Conservation (phyloP, 768 basidiomycete species). For the Mycena capillaripes region DNA sequence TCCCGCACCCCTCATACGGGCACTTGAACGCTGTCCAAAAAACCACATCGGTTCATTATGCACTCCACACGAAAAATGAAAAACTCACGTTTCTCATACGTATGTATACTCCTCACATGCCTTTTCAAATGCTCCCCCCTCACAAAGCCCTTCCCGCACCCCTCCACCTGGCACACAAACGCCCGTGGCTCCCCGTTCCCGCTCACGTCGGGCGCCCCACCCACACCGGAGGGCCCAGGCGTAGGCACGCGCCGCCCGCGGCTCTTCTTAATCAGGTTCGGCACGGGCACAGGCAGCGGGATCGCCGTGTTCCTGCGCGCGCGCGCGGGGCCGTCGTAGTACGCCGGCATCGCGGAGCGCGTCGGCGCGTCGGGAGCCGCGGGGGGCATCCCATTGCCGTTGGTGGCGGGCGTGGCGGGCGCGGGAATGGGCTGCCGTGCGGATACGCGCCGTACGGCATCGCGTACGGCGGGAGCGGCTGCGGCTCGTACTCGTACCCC, state of each 20-base stretch:
- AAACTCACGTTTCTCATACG: conserved; percentile 68
- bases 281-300: conserved; percentile 67
- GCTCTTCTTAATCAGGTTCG: conserved; percentile 75
- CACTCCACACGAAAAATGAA: not conserved
- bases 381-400: not conserved
- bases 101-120: conserved; percentile 69
- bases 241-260: conserved; percentile 70
- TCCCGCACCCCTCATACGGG: conserved; percentile 34
- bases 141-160: conserved; percentile 68
- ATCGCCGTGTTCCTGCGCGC: conserved; percentile 48
- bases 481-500: not conserved
- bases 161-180: conserved; percentile 61
- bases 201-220: not conserved
- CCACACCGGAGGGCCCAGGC: not conserved
- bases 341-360: not conserved
- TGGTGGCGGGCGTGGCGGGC: not conserved
- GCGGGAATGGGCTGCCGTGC: not conserved
- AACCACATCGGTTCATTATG: too few relatives aligned
- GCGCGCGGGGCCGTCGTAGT: not conserved
- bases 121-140: conserved; percentile 70
- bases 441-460: not conserved
- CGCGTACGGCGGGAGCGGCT: not conserved
- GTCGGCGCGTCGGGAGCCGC: not conserved
- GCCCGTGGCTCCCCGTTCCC: conserved; percentile 39
- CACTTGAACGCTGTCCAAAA: conserved; percentile 19